Evolutionary conservation across 257 asterid genomes (phyloP), one percentile per base, ranked within the genome.

Genomic region (Avicennia marina): DNA sequence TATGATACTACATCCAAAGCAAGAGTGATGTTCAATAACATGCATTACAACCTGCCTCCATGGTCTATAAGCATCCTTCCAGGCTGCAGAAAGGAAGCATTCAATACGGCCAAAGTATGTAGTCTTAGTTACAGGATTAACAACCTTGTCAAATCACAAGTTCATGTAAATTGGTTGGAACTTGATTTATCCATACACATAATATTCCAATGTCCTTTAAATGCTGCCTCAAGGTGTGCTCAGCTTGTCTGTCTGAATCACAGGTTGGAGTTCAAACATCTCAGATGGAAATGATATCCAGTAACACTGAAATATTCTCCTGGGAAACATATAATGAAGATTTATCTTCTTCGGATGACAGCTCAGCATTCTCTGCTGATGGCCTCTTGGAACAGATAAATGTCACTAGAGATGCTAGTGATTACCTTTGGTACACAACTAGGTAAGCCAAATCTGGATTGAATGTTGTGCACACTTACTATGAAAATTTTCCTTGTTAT

Each of bases 1-100:
- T 77, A 76, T 1, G 85, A 86, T 60, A 39, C 81, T 40, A 59
- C 72, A 2, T 75, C 84, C 24, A 70, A 81, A 24, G 84, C 69
- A 4, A 77, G 65, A 72, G 99, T 93, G 65, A 72, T 77, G 82
- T 93, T 89, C 75, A 86, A 89, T 65, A 86, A 89, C 80, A 67
- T 80, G 87, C 96, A 86, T 61, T 89, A 86, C 46, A 74, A 67
- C 64, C 69, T 93, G 58, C 96, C 94, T 60, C 95, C 99, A 48
- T 93, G 97, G 99, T 93, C 97, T 26, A 84, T 93, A 67, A 89
- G 99, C 78, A 89, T 93, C 65, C 96, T 93, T 46, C 95, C 96
- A 0, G 96, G 86, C 65, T 93, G 99, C 94, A 79, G 82, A 69
- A 86, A 78, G 36, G 97, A 76, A 4, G 97, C 77, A 58, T 93